These are phyloP conservation scores for Setaria italica DNA, from an alignment of 202 grass and related monocot genomes.

Conservation along the genomic window DNA sequence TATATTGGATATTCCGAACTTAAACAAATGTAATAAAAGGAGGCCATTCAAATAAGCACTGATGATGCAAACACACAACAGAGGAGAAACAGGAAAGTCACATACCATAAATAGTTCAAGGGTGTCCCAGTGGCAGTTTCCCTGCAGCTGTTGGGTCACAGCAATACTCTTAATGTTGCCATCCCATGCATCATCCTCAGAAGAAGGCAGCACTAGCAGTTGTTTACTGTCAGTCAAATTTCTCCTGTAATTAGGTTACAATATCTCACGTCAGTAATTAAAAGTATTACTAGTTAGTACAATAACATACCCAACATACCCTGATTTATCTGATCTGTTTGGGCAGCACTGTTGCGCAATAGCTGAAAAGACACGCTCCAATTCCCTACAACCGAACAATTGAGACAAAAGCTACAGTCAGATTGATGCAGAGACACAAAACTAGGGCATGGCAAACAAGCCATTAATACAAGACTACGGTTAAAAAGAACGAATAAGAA, in stretches of 20 bases:
- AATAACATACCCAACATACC: constrained; percentile 49
- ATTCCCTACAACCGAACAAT: constrained; percentile 60
- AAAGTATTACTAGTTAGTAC: background rate
- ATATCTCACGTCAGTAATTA: background rate
- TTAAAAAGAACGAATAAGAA: constrained; percentile 37
- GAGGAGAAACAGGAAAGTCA: constrained; percentile 21
- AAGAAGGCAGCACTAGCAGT: constrained; percentile 59
- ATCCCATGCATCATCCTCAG: constrained; percentile 64
- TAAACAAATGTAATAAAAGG: background rate
- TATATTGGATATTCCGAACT: background rate
- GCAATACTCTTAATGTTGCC: constrained; percentile 51
- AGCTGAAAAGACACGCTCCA: constrained; percentile 81
- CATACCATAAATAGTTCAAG: constrained; percentile 90
- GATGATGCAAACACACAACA: background rate
- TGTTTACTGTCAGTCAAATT: constrained; percentile 50
- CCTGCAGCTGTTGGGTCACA: constrained; percentile 58
- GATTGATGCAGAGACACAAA: constrained; percentile 36
- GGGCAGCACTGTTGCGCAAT: constrained; percentile 84
- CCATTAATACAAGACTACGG: constrained; percentile 22
- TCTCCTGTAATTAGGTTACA: constrained; percentile 38
- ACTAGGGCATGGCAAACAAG: constrained; percentile 10
- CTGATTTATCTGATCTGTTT: constrained; percentile 54
- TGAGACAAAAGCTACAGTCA: constrained; percentile 34
- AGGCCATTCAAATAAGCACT: constrained; percentile 20
- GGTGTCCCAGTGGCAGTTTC: constrained; percentile 85